These are phyloP conservation scores for Phaeoacremonium minimum DNA, from an alignment of 2,329 filamentous ascomycete genomes.

Conservation along the genomic window DNA sequence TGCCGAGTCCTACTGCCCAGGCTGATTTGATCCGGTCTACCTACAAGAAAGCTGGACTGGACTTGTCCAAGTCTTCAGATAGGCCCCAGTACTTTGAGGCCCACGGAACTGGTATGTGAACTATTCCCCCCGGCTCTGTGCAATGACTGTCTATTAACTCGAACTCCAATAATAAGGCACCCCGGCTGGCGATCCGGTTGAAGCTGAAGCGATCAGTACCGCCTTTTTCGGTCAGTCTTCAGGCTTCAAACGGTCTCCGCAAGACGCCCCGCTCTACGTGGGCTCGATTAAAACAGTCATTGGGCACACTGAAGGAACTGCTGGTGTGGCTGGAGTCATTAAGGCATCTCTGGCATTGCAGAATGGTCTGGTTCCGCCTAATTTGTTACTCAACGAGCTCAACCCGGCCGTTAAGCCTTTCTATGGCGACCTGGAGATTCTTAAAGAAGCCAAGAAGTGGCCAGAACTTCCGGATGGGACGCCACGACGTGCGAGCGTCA, in stretches of 20 bases:
- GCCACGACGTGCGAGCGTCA: constrained; percentile 6
- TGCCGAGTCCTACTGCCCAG: constrained; percentile 38
- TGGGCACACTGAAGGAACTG: constrained; percentile 36
- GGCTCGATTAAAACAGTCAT: constrained; percentile 27
- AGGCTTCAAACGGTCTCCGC: too few relatives aligned
- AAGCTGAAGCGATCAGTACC: constrained; percentile 25
- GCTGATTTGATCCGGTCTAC: constrained; percentile 28
- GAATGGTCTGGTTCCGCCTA: constrained; percentile 27
- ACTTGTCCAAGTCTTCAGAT: constrained; percentile 17
- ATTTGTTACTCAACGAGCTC: constrained; percentile 25
- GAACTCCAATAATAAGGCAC: too few relatives aligned
- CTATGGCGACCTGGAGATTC: constrained; percentile 17
- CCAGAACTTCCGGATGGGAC: neutral
- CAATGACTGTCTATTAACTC: too few relatives aligned
- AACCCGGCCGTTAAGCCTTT: constrained; percentile 26
- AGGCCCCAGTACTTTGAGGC: constrained; percentile 34
- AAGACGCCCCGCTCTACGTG: constrained; percentile 13
- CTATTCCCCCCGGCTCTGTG: too few relatives aligned
- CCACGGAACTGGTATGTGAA: constrained; percentile 30
- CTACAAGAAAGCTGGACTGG: constrained; percentile 31
- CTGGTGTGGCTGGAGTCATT: constrained; percentile 34
- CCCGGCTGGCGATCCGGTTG: constrained; percentile 16
- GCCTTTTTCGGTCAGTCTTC: constrained; percentile 20
- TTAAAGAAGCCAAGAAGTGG: constrained; percentile 1
- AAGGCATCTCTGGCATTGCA: constrained; percentile 29